Evolutionary conservation across 495 filamentous ascomycete species (phyloP).

Genomic region (Articulospora tetracladia): DNA sequence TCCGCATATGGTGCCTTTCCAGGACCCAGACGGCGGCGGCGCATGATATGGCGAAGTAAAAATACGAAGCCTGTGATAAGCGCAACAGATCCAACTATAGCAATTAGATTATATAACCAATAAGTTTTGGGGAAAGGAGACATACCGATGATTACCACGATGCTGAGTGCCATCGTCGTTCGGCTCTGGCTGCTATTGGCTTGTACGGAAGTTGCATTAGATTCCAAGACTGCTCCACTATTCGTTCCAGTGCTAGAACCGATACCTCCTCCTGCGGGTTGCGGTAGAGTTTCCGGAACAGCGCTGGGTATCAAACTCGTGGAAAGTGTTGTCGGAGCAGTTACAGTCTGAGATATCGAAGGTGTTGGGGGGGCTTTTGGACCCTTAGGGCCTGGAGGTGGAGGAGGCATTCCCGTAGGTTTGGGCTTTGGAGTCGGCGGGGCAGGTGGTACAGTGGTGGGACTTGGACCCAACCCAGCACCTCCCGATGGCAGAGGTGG

Average conservation of each 20-base stretch:
- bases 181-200: neutral
- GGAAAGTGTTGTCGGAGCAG: too few species aligned
- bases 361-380: neutral
- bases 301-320: neutral
- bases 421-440: neutral
- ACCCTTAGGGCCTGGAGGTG: neutral
- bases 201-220: neutral
- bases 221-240: neutral
- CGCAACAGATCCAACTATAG: neutral
- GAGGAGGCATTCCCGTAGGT: neutral
- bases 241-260: neutral
- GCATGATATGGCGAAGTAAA: neutral
- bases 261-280: neutral
- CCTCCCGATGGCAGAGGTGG: too few species aligned
- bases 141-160: neutral
- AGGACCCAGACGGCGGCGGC: neutral
- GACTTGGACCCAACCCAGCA: too few species aligned
- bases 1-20: neutral
- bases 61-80: neutral
- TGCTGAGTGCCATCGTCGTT: neutral
- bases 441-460: too few species aligned
- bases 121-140: neutral
- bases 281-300: neutral
- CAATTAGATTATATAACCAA: neutral
- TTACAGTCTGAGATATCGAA: neutral